A percentile compares a stretch with the other conserved stretches of the same genome.
Evolutionary conservation across 371 early-diverging fungal genomes (phyloP).

Genomic region (Chytridium lagenaria): DNA sequence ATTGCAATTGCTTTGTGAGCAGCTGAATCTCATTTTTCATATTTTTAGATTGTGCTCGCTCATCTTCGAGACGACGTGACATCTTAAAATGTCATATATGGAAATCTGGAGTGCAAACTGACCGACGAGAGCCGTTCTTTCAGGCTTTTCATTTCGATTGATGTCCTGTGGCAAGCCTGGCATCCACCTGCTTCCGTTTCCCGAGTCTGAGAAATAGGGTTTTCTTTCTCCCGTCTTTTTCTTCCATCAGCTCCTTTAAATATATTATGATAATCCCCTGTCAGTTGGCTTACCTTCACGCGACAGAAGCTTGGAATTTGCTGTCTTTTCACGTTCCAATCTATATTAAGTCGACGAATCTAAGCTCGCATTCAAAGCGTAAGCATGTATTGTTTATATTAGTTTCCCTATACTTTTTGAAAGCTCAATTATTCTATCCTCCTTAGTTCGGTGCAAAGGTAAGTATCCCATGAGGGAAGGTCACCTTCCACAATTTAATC

Average conservation of each 20-base stretch:
- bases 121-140: conserved; percentile 38
- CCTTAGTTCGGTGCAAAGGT: conserved; percentile 15
- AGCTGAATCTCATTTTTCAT: conserved; percentile 34
- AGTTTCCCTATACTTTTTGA: conserved; percentile 51
- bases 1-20: conserved; percentile 34
- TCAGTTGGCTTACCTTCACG: conserved; percentile 26
- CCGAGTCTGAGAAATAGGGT: neutral
- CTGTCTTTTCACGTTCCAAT: conserved; percentile 34
- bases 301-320: conserved; percentile 28
- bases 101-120: neutral
- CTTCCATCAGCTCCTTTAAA: conserved; percentile 7
- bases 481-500: neutral
- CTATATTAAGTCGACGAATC: conserved; percentile 41
- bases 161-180: neutral
- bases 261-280: neutral
- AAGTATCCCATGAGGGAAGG: neutral
- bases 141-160: conserved; percentile 25
- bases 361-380: neutral
- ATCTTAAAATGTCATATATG: neutral
- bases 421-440: conserved; percentile 46
- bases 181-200: neutral
- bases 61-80: conserved; percentile 47
- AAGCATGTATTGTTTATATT: neutral
- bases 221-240: neutral
- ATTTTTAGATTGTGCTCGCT: conserved; percentile 37